Base-by-base conservation (phyloP, 1,284 basidiomycete species). In the Irpex sp. region DNA sequence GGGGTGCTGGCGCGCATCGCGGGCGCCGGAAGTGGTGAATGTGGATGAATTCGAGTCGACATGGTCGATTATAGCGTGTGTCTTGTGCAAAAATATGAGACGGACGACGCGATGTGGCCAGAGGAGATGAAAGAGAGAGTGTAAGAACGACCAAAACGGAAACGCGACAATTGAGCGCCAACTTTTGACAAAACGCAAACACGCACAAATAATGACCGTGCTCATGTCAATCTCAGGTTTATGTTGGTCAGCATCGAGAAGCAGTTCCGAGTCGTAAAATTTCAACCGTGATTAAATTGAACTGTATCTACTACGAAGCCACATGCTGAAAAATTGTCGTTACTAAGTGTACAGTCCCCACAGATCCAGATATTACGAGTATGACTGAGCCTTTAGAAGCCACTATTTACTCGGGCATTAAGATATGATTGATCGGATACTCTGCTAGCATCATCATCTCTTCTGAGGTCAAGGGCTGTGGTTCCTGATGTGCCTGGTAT, bases 11-110 rank as follows among this genome's bases (percentile, higher is more conserved):
- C 83, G 68, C 90, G 88, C 17, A 88, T 78, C 49, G 87, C 87
- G 61, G 90, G 87, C 1, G 89, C 87, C 49, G 89, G 90, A 1
- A 92, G 75, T 11, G 89, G 83, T 15, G 85, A 85, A 68, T 87
- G 85, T 31, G 73, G 67, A 65, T 79, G 73, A 31, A 73, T 68
- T 68, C 75, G 66, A 48, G 73, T 64, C 54, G 75, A 69, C 76
- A 78, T 79, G 69, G 63, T 65, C n/a, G 55, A 67, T 62, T 60
- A 47, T 60, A 37, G 40, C 21, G 64, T 57, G 66, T 67, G 68
- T 68, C 26, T 57, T 56, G 55, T 62, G 55, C 63, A 57, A 59
- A 56, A 38, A 58, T 59, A 47, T 44, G 36, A 36, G 52, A 58
- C 44, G 47, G 63, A 47, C 40, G 55, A 59, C 61, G 59, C 49